phyloP scores from a whole-genome alignment of 2,329 filamentous ascomycete genomes.

The Colletotrichum navitas region DNA sequence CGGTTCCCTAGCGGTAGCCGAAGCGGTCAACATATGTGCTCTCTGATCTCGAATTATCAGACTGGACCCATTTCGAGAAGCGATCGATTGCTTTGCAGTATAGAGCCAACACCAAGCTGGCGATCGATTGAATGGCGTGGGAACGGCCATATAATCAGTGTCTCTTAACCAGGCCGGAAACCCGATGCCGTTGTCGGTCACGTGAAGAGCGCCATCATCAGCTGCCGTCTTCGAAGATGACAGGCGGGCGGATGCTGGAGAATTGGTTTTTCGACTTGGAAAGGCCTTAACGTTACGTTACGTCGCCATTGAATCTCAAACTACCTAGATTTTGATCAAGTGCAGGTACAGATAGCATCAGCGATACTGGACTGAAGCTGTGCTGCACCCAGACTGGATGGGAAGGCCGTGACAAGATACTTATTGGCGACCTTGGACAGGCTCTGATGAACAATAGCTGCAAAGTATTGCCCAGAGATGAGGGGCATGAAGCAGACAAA shows the following conservation, averaged over 20 bases:
- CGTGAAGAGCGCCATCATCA: conserved; percentile 25
- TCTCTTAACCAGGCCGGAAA: conserved; percentile 5
- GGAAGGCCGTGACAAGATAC: conserved; percentile 6
- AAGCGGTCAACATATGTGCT: not conserved
- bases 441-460: conserved; percentile 11
- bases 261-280: not conserved
- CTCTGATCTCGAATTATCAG: not conserved
- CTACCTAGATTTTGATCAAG: no score
- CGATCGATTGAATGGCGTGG: not conserved
- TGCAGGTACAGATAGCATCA: not conserved
- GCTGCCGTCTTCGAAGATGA: not conserved
- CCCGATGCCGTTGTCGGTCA: conserved; percentile 19
- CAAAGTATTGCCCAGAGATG: not conserved
- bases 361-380: conserved; percentile 13
- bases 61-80: not conserved
- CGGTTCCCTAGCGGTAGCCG: conserved; percentile 4
- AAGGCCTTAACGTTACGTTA: not conserved
- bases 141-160: not conserved
- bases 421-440: conserved; percentile 2
- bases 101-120: not conserved
- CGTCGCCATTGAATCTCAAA: no score
- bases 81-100: not conserved
- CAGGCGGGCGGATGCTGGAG: not conserved
- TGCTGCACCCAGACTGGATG: conserved; percentile 6
- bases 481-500: conserved; percentile 10